A percentile compares a stretch with the other conserved stretches of the same genome.
Evolutionary conservation across 805 yeast genomes (phyloP).

Genomic region (Diddensiella caesifluorescens): DNA sequence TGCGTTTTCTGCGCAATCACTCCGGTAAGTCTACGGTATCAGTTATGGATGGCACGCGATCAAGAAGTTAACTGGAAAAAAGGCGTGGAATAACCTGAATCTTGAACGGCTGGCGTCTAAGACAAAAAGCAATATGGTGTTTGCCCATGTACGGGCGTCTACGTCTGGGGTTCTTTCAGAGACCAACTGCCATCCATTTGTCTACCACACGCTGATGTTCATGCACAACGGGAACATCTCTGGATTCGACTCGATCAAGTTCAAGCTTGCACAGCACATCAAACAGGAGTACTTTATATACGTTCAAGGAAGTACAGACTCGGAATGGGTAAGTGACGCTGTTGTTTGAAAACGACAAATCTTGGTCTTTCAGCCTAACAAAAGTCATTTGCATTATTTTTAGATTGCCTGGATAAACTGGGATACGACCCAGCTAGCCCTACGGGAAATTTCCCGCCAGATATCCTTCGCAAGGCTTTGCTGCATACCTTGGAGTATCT

Average conservation of each 20-base stretch:
- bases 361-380: no score
- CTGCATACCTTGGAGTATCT: conserved; percentile 67
- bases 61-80: background rate
- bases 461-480: conserved; percentile 60
- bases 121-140: conserved; percentile 76
- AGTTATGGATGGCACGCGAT: background rate
- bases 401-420: conserved; percentile 68
- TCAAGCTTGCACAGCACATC: conserved; percentile 63
- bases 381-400: conserved; percentile 67
- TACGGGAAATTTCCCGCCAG: conserved; percentile 45
- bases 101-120: conserved; percentile 79
- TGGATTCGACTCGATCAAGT: conserved; percentile 66
- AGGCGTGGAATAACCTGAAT: conserved; percentile 89
- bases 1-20: conserved; percentile 94
- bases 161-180: conserved; percentile 92
- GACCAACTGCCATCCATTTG: conserved; percentile 96
- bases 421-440: conserved; percentile 66
- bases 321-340: conserved; percentile 66
- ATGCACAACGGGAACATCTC: conserved; percentile 92
- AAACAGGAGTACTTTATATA: conserved; percentile 72
- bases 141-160: conserved; percentile 95
- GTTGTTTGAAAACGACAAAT: background rate
- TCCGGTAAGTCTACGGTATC: conserved; percentile 38
- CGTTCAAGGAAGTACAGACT: conserved; percentile 92
- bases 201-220: conserved; percentile 80